Conservation (phyloP, 352 stramenopile species). For the Blastocystis sp. region DNA sequence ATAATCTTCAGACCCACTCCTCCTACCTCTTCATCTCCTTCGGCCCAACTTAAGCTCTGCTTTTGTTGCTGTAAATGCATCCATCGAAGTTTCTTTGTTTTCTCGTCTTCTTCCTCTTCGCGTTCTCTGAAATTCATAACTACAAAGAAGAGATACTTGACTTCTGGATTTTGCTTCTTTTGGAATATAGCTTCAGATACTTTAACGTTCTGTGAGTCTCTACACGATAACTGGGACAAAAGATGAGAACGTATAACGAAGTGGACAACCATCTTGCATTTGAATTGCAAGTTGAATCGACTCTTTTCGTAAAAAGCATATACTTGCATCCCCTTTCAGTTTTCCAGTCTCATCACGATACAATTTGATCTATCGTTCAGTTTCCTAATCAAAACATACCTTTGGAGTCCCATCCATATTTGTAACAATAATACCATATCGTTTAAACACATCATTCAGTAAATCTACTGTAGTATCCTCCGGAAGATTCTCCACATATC, state of each 20-base stretch:
- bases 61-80: conserved; percentile 64
- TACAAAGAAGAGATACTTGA: background rate
- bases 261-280: conserved; percentile 62
- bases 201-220: conserved; percentile 34
- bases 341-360: conserved; percentile 61
- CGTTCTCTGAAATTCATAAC: background rate
- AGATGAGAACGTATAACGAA: conserved; percentile 25
- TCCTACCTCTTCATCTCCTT: conserved; percentile 5
- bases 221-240: background rate
- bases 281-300: conserved; percentile 61
- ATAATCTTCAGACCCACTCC: conserved; percentile 45
- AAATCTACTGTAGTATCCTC: conserved; percentile 52
- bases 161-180: conserved; percentile 32
- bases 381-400: background rate
- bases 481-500: conserved; percentile 61
- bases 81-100: conserved; percentile 59
- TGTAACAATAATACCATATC: conserved; percentile 63
- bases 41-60: conserved; percentile 54
- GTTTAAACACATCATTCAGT: conserved; percentile 63
- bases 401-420: conserved; percentile 61
- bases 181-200: conserved; percentile 56
- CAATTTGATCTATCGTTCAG: conserved; percentile 59
- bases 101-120: conserved; percentile 48
- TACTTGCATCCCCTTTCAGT: conserved; percentile 59
- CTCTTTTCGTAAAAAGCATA: conserved; percentile 64